Evolutionary conservation across 768 basidiomycete genomes (phyloP), one percentile per base, ranked within the genome.

Genomic region (Guyanaporus albipodus): DNA sequence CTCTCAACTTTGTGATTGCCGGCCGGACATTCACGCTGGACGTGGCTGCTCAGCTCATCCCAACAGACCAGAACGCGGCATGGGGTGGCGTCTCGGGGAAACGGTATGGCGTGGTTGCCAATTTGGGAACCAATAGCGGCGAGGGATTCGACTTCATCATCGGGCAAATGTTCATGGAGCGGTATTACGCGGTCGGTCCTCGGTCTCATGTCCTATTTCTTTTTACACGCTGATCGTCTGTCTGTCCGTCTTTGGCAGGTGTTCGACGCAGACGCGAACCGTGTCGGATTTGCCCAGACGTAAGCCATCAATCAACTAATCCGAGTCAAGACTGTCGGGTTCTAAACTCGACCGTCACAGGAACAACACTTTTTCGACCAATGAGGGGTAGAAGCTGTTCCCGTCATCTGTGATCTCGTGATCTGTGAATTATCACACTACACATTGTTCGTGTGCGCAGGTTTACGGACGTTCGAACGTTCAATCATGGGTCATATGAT

Each of bases 41-140:
- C 22, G 49, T 54, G 11, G 38, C 52, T n/a, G 52, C 55, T 9
- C 59, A 60, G 12, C 38, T 61, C 0, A 23, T 60, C 12, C 55
- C 53, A 11, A 26, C 37, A 14, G 21, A 44, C 29, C 38, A 60
- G 42, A 60, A 57, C 44, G 22, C 11, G 1, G 38, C 38, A 8
- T 57, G 34, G 52, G 56, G 59, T 14, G 56, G 50, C 4, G 29
- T 47, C 8, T 0, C 44, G 15, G 33, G 36, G 12, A 46, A 53
- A 37, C 52, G 38, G 6, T 56, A 53, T 8, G 44, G 54, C 6
- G 31, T 38, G 6, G 26, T 59, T 12, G 15, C 8, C 15, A 33
- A 26, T 14, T 7, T 43, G 15, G 50, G 50, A 15, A 14, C 3
- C 10, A 3, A 21, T 27, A 34, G 8, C 10, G 32, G 31, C 29